Evolutionary conservation across 805 yeast species (phyloP).

Genomic region (Barnettozyma siamensis): DNA sequence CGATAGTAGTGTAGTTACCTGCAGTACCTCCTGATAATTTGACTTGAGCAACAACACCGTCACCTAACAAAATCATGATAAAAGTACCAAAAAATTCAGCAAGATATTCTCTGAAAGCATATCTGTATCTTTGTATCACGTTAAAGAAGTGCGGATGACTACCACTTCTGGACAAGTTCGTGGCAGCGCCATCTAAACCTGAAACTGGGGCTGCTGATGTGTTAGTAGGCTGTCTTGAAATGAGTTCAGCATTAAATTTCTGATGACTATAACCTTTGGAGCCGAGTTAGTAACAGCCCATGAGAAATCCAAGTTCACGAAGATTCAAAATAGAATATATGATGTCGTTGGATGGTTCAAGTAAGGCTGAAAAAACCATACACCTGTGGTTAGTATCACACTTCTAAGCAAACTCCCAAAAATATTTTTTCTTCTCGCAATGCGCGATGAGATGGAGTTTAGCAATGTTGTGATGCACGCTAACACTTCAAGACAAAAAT

Average conservation of each 20-base stretch:
- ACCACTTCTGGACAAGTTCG: constrained; percentile 13
- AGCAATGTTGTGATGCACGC: no score
- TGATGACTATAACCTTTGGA: neutral
- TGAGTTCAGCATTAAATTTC: neutral
- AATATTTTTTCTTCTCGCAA: no score
- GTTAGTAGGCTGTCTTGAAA: constrained; percentile 9
- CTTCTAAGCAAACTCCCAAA: no score
- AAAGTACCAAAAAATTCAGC: constrained; percentile 50
- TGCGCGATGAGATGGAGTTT: no score
- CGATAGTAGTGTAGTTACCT: constrained; percentile 39
- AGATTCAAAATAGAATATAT: neutral
- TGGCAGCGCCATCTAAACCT: constrained; percentile 24
- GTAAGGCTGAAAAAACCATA: neutral
- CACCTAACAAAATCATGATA: constrained; percentile 41
- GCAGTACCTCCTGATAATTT: constrained; percentile 30
- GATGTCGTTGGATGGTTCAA: neutral
- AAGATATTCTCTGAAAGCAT: constrained; percentile 36
- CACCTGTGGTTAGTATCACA: no score
- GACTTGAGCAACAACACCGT: constrained; percentile 43
- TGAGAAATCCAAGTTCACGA: neutral
- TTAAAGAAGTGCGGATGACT: constrained; percentile 16
- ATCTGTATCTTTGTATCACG: constrained; percentile 22
- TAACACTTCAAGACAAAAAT: no score
- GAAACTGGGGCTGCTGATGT: constrained; percentile 21
- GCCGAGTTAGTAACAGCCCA: neutral